phyloP scores from a whole-genome alignment of 257 asterid genomes.

The Marsdenia floribunda region DNA sequence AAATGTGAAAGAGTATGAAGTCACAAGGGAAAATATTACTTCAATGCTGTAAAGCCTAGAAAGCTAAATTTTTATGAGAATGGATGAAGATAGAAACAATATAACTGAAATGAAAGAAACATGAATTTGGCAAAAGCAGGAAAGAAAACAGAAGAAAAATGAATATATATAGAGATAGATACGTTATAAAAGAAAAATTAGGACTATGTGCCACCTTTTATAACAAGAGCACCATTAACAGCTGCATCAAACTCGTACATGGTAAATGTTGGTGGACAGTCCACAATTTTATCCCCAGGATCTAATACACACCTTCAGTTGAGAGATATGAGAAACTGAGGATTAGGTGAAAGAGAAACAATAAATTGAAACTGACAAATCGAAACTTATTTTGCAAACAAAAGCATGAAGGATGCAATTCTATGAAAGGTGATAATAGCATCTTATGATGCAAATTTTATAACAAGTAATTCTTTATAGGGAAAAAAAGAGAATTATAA shows the following conservation, averaged over 20 bases:
- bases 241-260: constrained; percentile 99
- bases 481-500: background rate
- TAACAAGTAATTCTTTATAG: background rate
- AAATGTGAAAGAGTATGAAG: background rate
- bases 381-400: background rate
- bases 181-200: constrained; percentile 8
- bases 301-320: constrained; percentile 77
- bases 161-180: background rate
- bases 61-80: background rate
- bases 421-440: constrained; percentile 3
- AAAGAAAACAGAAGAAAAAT: background rate
- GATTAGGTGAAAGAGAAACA: background rate
- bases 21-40: background rate
- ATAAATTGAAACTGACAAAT: constrained; percentile 7
- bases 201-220: constrained; percentile 52
- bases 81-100: background rate
- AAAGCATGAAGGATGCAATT: constrained; percentile 4
- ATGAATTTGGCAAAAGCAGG: background rate
- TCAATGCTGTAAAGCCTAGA: background rate
- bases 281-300: constrained; percentile 91
- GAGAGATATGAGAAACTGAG: constrained; percentile 10
- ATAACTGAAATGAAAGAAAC: background rate
- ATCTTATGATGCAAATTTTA: constrained; percentile 6
- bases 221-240: constrained; percentile 84
- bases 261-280: constrained; percentile 96